Conservation (phyloP, 495 filamentous ascomycete species). For the Daldinia bambusicola region DNA sequence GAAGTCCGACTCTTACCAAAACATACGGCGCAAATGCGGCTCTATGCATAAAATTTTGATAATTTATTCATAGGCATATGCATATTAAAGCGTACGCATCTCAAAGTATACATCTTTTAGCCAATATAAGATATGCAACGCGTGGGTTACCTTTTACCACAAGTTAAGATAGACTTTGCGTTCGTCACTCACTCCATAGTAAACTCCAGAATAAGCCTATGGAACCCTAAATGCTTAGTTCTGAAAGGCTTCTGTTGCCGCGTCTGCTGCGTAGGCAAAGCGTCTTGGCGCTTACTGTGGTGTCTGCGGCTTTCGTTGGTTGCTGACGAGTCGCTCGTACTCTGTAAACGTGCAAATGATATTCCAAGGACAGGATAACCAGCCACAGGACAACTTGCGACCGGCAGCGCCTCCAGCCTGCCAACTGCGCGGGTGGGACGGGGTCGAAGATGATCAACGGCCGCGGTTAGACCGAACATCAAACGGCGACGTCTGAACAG, state of each 20-base stretch:
- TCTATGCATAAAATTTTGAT: not conserved
- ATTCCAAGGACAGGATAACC: not conserved
- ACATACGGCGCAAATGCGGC: too few relatives aligned
- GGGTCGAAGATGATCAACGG: conserved; percentile 29
- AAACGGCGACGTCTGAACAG: conserved; percentile 11
- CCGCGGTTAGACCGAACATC: conserved; percentile 26
- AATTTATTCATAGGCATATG: not conserved
- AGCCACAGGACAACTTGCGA: not conserved
- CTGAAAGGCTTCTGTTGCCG: not conserved
- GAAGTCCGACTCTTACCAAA: not conserved
- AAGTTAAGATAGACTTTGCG: not conserved
- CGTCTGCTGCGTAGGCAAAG: not conserved
- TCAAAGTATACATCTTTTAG: not conserved
- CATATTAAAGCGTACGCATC: too few relatives aligned
- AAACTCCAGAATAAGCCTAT: conserved; percentile 16
- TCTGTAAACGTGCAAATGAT: not conserved
- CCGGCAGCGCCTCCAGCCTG: conserved; percentile 9
- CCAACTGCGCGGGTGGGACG: conserved; percentile 18
- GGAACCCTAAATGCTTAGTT: conserved; percentile 5
- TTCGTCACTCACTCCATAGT: conserved; percentile 10
- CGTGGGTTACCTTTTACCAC: conserved; percentile 6
- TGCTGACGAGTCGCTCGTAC: not conserved
- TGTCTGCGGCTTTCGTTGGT: conserved; percentile 8
- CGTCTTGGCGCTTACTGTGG: conserved; percentile 24
- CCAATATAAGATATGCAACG: not conserved